Percentiles rank a stretch among this genome's conserved stretches.
Evolutionary conservation across 192 early-diverging fungal species (phyloP).

Genomic region (Coemansia sp.): DNA sequence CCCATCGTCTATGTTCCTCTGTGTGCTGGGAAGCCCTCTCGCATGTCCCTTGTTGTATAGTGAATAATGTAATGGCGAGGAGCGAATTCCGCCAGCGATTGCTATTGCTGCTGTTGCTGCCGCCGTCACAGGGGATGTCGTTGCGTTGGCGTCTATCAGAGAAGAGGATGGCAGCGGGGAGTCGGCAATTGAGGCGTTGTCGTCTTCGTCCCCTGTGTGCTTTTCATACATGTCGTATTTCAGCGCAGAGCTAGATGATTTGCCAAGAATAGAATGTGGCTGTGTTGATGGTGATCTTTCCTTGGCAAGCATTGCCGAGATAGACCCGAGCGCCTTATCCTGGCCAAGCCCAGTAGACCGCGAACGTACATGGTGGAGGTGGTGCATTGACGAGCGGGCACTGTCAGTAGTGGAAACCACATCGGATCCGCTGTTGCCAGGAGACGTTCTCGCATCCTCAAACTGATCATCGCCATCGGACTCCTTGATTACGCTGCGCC

Average conservation of each 20-base stretch:
- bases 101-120: background rate
- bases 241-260: background rate
- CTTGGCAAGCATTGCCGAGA: background rate
- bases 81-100: background rate
- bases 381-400: constrained; percentile 1
- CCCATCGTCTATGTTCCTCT: background rate
- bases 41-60: background rate
- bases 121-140: background rate
- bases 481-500: constrained; percentile 21
- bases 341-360: background rate
- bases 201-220: background rate
- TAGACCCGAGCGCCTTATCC: constrained; percentile 1
- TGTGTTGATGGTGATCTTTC: background rate
- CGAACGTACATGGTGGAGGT: constrained; percentile 1
- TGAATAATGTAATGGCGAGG: background rate
- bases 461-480: constrained; percentile 22
- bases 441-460: constrained; percentile 21
- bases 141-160: constrained; percentile 19
- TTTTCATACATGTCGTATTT: background rate
- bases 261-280: background rate
- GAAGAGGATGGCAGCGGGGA: constrained; percentile 37
- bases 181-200: constrained; percentile 26
- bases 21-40: background rate
- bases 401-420: background rate
- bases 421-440: constrained; percentile 9